These are phyloP conservation scores for Abrus precatorius DNA, from an alignment of 306 rosid genomes.

Conservation along the genomic window DNA sequence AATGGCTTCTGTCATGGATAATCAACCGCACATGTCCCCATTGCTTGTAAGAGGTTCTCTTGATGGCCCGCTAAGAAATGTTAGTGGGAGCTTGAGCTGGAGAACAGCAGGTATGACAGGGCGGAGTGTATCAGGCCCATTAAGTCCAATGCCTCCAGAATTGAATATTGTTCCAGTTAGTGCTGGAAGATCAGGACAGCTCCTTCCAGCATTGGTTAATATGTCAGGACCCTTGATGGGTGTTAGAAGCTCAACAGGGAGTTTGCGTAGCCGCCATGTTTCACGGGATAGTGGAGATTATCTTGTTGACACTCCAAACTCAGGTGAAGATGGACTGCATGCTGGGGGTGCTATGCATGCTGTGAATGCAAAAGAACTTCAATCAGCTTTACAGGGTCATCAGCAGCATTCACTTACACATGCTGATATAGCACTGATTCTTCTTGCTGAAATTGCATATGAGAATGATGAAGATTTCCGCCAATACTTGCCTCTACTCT, in stretches of 20 bases:
- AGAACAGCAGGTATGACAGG: constrained; percentile 96
- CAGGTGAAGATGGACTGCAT: constrained; percentile 93
- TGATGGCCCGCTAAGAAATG: constrained; percentile 97
- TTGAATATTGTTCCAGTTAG: constrained; percentile 85
- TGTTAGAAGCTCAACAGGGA: constrained; percentile 97
- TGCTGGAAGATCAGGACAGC: constrained; percentile 94
- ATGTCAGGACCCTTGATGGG: constrained; percentile 99
- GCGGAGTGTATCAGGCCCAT: constrained; percentile 95
- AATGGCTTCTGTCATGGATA: constrained; percentile 86
- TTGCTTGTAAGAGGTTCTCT: constrained; percentile 98
- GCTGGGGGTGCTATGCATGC: constrained; percentile 73
- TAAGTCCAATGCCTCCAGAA: constrained; percentile 99
- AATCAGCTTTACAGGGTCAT: constrained; percentile 99
- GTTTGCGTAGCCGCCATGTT: constrained; percentile 94
- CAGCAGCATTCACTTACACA: constrained; percentile 97
- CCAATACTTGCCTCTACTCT: constrained; percentile 95
- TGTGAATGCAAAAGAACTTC: constrained; percentile 93
- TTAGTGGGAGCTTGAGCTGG: constrained; percentile 99
- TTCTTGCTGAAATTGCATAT: constrained; percentile 97
- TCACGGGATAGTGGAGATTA: constrained; percentile 99
- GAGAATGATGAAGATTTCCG: constrained; percentile 99
- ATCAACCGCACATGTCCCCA: constrained; percentile 99
- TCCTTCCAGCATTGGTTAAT: constrained; percentile 89
- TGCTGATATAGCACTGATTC: constrained; percentile 98
- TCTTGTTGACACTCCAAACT: constrained; percentile 97